phyloP scores from a whole-genome alignment of 2,329 filamentous ascomycete species.

The Cladosporium sp. region DNA sequence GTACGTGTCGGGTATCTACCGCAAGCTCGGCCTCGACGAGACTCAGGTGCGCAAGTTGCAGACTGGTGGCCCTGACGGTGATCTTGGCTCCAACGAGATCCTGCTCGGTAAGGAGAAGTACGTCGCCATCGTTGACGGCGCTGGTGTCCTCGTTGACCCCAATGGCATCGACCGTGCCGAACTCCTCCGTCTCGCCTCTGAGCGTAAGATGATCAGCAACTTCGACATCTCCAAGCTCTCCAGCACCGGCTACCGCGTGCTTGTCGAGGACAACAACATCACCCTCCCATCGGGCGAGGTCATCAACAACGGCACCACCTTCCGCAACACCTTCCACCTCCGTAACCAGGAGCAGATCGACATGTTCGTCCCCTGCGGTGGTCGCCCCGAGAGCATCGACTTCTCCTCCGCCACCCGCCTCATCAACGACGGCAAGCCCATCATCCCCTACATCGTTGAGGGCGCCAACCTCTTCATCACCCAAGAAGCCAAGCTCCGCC shows the following conservation, averaged over 20 bases:
- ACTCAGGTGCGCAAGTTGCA: slow-evolving; percentile 88
- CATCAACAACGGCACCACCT: slow-evolving; percentile 86
- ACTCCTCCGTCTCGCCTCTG: slow-evolving; percentile 79
- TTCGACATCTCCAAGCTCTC: slow-evolving; percentile 87
- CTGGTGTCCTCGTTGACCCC: slow-evolving; percentile 83
- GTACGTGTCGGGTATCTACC: slow-evolving; percentile 95
- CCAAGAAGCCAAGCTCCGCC: slow-evolving; percentile 91
- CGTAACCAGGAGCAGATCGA: slow-evolving; percentile 71
- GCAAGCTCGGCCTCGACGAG: slow-evolving; percentile 89
- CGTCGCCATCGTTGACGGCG: slow-evolving; percentile 91
- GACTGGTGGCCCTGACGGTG: slow-evolving; percentile 94
- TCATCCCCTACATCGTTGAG: slow-evolving; percentile 93
- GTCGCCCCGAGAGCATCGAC: slow-evolving; percentile 94
- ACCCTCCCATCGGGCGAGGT: slow-evolving; percentile 85
- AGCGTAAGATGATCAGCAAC: slow-evolving; percentile 83
- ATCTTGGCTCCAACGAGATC: slow-evolving; percentile 97
- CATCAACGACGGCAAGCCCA: slow-evolving; percentile 84
- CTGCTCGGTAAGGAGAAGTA: slow-evolving; percentile 95
- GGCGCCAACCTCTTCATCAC: slow-evolving; percentile 98
- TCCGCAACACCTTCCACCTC: slow-evolving; percentile 97
- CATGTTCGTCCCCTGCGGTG: slow-evolving; percentile 92
- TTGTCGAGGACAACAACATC: slow-evolving; percentile 88
- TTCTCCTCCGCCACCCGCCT: slow-evolving; percentile 82
- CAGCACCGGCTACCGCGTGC: slow-evolving; percentile 81
- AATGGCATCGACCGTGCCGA: slow-evolving; percentile 82